Base-by-base conservation (phyloP, 2,329 filamentous ascomycete genomes). In the Apiospora marii region DNA sequence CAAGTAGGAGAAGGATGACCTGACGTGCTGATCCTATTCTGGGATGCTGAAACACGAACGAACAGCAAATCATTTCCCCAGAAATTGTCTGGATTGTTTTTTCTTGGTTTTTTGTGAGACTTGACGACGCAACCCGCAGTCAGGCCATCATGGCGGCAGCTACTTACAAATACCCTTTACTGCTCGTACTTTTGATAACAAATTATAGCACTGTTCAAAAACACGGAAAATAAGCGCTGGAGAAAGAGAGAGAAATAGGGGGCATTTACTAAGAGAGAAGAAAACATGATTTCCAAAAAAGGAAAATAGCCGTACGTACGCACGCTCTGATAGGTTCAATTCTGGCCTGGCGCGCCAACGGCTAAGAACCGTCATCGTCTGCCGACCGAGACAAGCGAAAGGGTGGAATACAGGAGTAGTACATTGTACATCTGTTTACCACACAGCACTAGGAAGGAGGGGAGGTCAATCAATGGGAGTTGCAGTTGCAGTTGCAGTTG, bases 61-160 rank as follows among this genome's bases (percentile, higher is more conserved):
- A 64, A 64, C n/a, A 64, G 58, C 58, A 64, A 64, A 64, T 64
- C 58, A 64, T 64, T 41, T 64, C 58, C 58, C 58, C 34, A 30
- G 53, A 61, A 61, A 61, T 61, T 61, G 53, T 37, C 30, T 61
- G 30, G 53, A 3, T 34, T 37, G 7, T 16, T 22, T n/a, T n/a
- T n/a, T 51, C 24, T 2, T 24, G 2, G 1, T 41, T 30, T 58
- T 61, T 34, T 64, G 58, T 64, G 58, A 64, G 58, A 64, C 58
- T 64, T 41, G 58, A 41, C 53, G 30, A 13, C 58, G 53, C 30
- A 37, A 13, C 53, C 30, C 30, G 5, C 53, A n/a, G 19, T 30
- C 27, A 27, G 51, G 46, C n/a, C 51, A 58, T 5, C 4, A 13
- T 58, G 24, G 51, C 16, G 14, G 12, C 10, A 27, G 24, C 30